Base-by-base conservation (phyloP, 805 yeast species). In the Lipomyces sp. region DNA sequence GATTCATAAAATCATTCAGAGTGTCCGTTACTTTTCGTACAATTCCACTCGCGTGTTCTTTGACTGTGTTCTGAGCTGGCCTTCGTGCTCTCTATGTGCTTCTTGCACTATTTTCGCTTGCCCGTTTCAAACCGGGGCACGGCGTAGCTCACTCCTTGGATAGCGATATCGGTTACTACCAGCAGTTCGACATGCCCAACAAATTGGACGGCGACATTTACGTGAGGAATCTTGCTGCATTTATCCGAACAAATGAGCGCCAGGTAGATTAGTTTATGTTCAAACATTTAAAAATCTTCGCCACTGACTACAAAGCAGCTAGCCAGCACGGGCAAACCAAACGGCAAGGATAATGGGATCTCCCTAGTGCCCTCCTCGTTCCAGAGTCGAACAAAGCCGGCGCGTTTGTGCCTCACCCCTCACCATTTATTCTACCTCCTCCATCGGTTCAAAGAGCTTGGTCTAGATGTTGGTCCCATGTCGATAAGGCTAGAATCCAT, bases 361-460 rank as follows among this genome's bases (percentile, higher is more conserved):
- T 65, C 67, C 15, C 51, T 60, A 8, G 51, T 64, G 48, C 57
- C 64, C 8, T 42, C 64, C 10, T 57, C 60, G 11, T 60, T 64
- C 18, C 62, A 60, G 18, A 24, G 13, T 24, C 53, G 61, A 18
- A 18, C 64, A 4, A 60, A 42, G 29, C 29, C 65, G 11, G 60
- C 67, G 18, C 76, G 90, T 65, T 77, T 87, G 30, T 82, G 85
- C 13, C 78, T 87, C 61, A 86, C 90, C 18, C 78, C 86, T 34
- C 91, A 87, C 74, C 90, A 87, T 74, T 78, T 87, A 35, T 87
- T 85, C 73, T 87, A 83, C 71, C 79, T 87, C 30, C 75, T 85
- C n/a, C 89, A 86, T 53, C 79, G 84, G 61, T 85, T 87, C 63
- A 76, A 86, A 80, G 78, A 80, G 64, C 63, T 84, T 74, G 77